These are phyloP conservation scores for Tuber magnatum DNA, from an alignment of 495 filamentous ascomycete genomes.

Conservation along the genomic window DNA sequence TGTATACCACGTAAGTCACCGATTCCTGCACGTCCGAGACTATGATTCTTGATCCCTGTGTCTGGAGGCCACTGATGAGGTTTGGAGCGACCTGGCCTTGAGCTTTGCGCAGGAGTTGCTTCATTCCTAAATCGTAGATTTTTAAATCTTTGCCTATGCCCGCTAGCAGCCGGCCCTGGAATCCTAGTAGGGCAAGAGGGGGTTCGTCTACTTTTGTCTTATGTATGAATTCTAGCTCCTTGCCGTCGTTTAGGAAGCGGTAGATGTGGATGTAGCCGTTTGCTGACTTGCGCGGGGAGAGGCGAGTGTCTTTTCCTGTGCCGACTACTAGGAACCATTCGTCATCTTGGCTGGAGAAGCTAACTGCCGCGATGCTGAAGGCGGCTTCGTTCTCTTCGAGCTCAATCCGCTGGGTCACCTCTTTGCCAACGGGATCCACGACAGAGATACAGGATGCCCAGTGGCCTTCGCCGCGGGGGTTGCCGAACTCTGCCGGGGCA, in stretches of 20 bases:
- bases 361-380: constrained; percentile 71
- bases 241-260: constrained; percentile 77
- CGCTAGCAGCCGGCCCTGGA: constrained; percentile 81
- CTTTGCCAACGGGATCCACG: constrained; percentile 71
- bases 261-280: constrained; percentile 89
- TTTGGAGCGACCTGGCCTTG: constrained; percentile 72
- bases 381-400: constrained; percentile 86
- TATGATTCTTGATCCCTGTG: constrained; percentile 84
- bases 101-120: constrained; percentile 83
- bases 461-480: constrained; percentile 70
- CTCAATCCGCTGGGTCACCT: constrained; percentile 69
- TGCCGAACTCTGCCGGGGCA: constrained; percentile 80
- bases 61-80: constrained; percentile 77
- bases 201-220: constrained; percentile 87
- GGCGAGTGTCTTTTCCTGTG: constrained; percentile 79
- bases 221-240: constrained; percentile 85
- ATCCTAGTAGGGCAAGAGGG: constrained; percentile 77
- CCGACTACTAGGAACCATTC: constrained; percentile 89
- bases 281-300: constrained; percentile 64
- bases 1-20: constrained; percentile 86
- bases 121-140: constrained; percentile 85
- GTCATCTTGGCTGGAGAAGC: constrained; percentile 79
- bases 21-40: constrained; percentile 88
- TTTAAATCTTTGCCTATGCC: constrained; percentile 76
- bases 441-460: constrained; percentile 95